phyloP scores from a whole-genome alignment of 2,329 filamentous ascomycete species.

The Dactylellina sp. region DNA sequence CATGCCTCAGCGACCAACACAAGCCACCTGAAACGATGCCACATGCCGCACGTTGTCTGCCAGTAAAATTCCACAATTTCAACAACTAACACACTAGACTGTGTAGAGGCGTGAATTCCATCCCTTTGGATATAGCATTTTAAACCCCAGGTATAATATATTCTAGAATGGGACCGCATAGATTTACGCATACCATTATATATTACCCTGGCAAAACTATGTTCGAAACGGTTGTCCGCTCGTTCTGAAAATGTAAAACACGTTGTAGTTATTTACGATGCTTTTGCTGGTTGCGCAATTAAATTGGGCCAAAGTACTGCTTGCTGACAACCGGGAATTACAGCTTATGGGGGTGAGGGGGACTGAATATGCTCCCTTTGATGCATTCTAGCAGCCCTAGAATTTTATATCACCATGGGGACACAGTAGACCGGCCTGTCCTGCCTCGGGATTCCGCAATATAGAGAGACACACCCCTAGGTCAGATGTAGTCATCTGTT shows the following conservation, averaged over 20 bases:
- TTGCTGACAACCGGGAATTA: neutral
- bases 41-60: constrained; percentile 35
- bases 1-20: constrained; percentile 26
- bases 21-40: constrained; percentile 6
- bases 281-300: no score
- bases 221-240: neutral
- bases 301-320: no score
- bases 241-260: constrained; percentile 8
- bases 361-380: neutral
- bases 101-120: constrained; percentile 28
- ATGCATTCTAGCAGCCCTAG: constrained; percentile 16
- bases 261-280: neutral
- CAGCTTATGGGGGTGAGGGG: no score
- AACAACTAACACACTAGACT: constrained; percentile 23
- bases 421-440: neutral
- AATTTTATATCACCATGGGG: constrained; percentile 21
- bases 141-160: constrained; percentile 34
- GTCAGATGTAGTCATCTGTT: constrained; percentile 14
- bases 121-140: constrained; percentile 38
- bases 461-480: constrained; percentile 20
- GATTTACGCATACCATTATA: constrained; percentile 44
- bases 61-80: constrained; percentile 56
- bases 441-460: constrained; percentile 26
- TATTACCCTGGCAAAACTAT: constrained; percentile 16
- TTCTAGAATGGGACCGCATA: constrained; percentile 34